Base-by-base conservation (phyloP, 352 stramenopile genomes). In the Peronosclerospora sorghi region DNA sequence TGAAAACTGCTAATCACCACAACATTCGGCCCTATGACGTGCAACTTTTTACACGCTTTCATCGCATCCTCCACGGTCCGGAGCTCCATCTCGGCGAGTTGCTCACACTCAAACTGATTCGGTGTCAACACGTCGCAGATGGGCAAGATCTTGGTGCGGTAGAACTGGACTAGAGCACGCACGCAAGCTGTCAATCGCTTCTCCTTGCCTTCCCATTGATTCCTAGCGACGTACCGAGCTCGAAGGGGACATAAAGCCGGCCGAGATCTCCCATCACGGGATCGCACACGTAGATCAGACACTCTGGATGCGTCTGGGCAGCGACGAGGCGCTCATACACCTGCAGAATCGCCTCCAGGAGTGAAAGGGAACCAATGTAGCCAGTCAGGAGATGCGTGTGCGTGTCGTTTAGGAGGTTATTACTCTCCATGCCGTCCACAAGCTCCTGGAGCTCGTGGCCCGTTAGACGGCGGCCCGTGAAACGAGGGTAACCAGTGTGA, bases 21-120 rank as follows among this genome's bases (percentile, higher is more conserved):
- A 23, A 90, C 76, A 13, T 69, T 65, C 8, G 78, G 77, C 0
- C 80, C 80, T 15, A 82, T 40, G 21, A 54, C 61, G 45, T 93
- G 80, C 21, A 93, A 68, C 51, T 77, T 76, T 42, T 79, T 81
- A 45, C 77, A 87, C n/a, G 75, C 80, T 1, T 20, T 28, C 14
- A 84, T 63, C 12, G 74, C 77, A 21, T 90, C 75, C 6, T 64
- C 43, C n/a, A 89, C 70, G 0, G 65, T 81, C 4, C 52, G 56
- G 19, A 93, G 61, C 47, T 76, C 61, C 59, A 80, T 81, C 35
- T 83, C 60, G 0, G 80, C 77, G 24, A 93, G 62, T 29, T 87
- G 40, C 38, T 93, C 80, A 29, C 77, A 88, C 45, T 93, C 80
- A 30, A 85, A 93, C 43, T 93, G 80, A 54, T 90, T 93, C 6